Evolutionary conservation across 257 asterid species (phyloP).

Genomic region (Buddleja alternifolia): DNA sequence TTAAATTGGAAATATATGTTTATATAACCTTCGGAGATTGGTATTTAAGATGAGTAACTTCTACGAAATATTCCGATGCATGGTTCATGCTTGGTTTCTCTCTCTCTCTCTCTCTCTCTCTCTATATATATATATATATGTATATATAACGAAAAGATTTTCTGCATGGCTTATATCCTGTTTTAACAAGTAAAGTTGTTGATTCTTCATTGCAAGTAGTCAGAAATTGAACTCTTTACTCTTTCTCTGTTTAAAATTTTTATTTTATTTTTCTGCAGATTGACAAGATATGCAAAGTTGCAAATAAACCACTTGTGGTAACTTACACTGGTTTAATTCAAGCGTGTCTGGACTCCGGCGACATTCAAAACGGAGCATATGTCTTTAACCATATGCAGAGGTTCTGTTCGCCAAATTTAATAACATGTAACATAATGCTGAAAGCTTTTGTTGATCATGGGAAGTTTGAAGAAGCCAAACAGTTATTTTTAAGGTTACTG

Average conservation of each 20-base stretch:
- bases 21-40: too few species aligned
- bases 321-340: constrained; percentile 96
- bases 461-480: constrained; percentile 72
- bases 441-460: constrained; percentile 74
- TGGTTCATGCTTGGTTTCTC: not conserved
- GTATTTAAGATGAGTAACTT: too few species aligned
- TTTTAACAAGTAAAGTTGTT: not conserved
- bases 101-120: too few species aligned
- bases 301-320: constrained; percentile 89
- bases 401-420: constrained; percentile 80
- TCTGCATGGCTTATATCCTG: not conserved
- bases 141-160: not conserved
- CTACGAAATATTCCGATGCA: too few species aligned
- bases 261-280: constrained; percentile 48
- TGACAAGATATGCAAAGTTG: constrained; percentile 89
- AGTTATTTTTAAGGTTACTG: constrained; percentile 58
- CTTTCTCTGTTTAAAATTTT: constrained; percentile 2
- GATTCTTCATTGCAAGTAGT: not conserved
- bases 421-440: constrained; percentile 80
- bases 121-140: too few species aligned
- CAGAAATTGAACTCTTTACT: not conserved
- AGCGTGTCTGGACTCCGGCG: constrained; percentile 77
- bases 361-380: constrained; percentile 55
- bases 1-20: not conserved
- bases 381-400: constrained; percentile 78